Conservation (phyloP, 495 filamentous ascomycete genomes). For the Tricharina praecox region DNA sequence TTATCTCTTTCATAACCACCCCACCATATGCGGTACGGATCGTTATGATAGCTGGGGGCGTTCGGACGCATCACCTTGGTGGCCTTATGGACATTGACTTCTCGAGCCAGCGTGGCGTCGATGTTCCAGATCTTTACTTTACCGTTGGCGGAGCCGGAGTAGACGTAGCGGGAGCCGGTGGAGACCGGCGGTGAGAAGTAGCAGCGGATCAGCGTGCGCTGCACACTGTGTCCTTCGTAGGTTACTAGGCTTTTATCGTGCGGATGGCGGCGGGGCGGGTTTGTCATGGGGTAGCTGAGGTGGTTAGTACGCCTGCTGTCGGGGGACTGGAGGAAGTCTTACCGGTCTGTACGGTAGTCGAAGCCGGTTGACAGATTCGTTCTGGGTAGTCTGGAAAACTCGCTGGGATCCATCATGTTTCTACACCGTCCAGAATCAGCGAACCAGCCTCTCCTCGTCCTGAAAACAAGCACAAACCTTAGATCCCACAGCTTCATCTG, state of each 20-base stretch:
- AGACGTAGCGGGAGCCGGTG: slow-evolving; percentile 84
- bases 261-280: slow-evolving; percentile 46
- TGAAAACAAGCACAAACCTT: no score
- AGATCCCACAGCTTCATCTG: slow-evolving; percentile 97
- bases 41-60: slow-evolving; percentile 1
- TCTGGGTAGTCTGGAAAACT: slow-evolving; percentile 49
- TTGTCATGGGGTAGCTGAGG: slow-evolving; percentile 40
- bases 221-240: slow-evolving; percentile 73
- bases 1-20: slow-evolving; percentile 39
- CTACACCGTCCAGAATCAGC: no score
- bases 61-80: slow-evolving; percentile 30
- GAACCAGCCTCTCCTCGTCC: no score
- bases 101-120: slow-evolving; percentile 71
- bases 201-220: slow-evolving; percentile 80
- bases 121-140: slow-evolving; percentile 83
- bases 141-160: slow-evolving; percentile 75
- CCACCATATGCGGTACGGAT: slow-evolving; percentile 20
- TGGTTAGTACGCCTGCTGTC: no score
- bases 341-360: slow-evolving; percentile 61
- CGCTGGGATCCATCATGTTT: slow-evolving; percentile 37
- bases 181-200: slow-evolving; percentile 85
- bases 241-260: slow-evolving; percentile 86
- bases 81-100: slow-evolving; percentile 56
- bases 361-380: slow-evolving; percentile 47
- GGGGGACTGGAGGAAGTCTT: neutral